These are phyloP conservation scores for Huntiella moniliformis DNA, from an alignment of 2,329 filamentous ascomycete genomes.

Conservation along the genomic window DNA sequence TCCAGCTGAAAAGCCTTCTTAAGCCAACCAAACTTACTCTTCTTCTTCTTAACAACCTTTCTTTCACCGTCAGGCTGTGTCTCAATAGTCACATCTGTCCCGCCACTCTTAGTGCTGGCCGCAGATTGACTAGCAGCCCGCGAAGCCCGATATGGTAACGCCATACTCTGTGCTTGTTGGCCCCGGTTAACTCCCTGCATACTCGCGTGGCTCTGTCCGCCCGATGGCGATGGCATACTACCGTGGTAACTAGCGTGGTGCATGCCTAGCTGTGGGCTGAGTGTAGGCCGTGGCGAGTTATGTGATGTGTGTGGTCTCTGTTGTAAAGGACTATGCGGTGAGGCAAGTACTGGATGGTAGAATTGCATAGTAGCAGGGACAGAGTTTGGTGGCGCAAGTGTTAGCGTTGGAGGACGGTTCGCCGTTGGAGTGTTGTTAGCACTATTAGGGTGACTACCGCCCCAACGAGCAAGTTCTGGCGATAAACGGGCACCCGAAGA, in stretches of 20 bases:
- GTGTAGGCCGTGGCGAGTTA: constrained; percentile 14
- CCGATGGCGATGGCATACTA: constrained; percentile 33
- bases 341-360: constrained; percentile 43
- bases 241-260: constrained; percentile 18
- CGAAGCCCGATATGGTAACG: no score
- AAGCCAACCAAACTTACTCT: constrained; percentile 48
- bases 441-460: constrained; percentile 10
- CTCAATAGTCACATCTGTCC: constrained; percentile 28
- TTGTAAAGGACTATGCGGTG: constrained; percentile 44
- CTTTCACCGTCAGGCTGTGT: constrained; percentile 17
- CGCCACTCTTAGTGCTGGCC: constrained; percentile 39
- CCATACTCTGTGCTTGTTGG: no score
- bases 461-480: constrained; percentile 12
- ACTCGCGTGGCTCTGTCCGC: constrained; percentile 13
- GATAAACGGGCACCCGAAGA: constrained; percentile 17
- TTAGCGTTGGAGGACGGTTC: no score
- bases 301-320: constrained; percentile 36
- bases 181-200: no score
- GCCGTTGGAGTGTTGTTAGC: no score
- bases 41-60: constrained; percentile 41
- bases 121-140: constrained; percentile 11
- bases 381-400: no score
- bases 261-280: constrained; percentile 2
- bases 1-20: constrained; percentile 49
- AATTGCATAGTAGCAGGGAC: constrained; percentile 22